Base-by-base conservation (phyloP, 2,329 filamentous ascomycete species). In the Fusarium sp. region DNA sequence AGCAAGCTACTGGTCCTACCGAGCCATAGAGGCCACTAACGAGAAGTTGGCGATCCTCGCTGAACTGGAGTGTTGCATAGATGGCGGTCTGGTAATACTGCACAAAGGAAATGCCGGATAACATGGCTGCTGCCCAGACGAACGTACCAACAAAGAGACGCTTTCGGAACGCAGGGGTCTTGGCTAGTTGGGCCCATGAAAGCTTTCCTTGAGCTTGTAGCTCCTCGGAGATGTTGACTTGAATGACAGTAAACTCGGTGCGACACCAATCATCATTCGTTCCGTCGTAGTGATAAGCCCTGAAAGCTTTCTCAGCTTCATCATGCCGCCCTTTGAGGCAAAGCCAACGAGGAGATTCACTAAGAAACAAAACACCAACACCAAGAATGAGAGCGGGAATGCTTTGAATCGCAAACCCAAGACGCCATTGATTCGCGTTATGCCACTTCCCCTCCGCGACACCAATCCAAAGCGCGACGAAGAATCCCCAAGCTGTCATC, bases 401-500 rank as follows among this genome's bases (percentile, higher is more conserved):
- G 2, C 77, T 78, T 48, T 77, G 75, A 7, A 83, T 81, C 4
- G 80, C 81, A 29, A 83, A 83, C 0, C 81, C 81, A 6, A 83
- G 76, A 10, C 81, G 74, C 81, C 81, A 83, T 45, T 83, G 81
- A 59, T 83, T 82, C 14, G 78, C 51, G 16, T 79, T 82, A 2
- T 80, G 63, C 81, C 81, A 83, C 60, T 78, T 78, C 0, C 81
- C 80, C 66, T 83, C 81, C 10, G 80, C 81, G 0, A 83, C 81
- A 4, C 81, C 81, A 0, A 81, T 82, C 81, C 81, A 83, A 0
- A 83, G 74, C 2, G 81, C 81, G 4, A 83, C 76, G 37, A 83
- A 83, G 70, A 83, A 83, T 1, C 81, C 82, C 82, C 82, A 83
- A 1, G 82, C 80, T 12, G 82, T 81, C 82, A 83, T 83, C 82